Percentiles rank a stretch among this genome's conserved stretches.
Conservation (phyloP, 352 stramenopile species). For the Pelagophyceae sp. region DNA sequence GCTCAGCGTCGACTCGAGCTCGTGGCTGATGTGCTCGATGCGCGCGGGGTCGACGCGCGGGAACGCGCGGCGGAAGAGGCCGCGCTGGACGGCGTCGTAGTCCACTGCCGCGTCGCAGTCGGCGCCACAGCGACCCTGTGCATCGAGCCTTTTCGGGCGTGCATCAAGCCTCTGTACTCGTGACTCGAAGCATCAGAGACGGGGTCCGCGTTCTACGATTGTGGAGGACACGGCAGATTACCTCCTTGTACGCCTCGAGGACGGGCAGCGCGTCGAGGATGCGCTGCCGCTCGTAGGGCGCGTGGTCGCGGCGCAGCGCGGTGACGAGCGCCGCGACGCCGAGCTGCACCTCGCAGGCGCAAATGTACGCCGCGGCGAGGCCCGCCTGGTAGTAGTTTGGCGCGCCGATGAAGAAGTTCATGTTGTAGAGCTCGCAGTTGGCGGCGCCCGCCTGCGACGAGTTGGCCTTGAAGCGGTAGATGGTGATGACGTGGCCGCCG, state of each 20-base stretch:
- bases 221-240: too few relatives aligned
- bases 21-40: not conserved
- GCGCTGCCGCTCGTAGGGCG: not conserved
- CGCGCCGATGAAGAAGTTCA: not conserved
- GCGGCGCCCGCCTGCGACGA: not conserved
- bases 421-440: not conserved
- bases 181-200: too few relatives aligned
- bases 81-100: not conserved
- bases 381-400: not conserved
- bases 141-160: too few relatives aligned
- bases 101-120: too few relatives aligned
- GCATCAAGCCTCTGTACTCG: too few relatives aligned
- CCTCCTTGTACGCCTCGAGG: not conserved
- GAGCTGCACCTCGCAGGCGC: not conserved
- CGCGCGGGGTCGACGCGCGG: not conserved
- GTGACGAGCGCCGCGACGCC: not conserved
- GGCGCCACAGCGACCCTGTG: not conserved
- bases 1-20: too few relatives aligned
- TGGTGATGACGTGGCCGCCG: not conserved
- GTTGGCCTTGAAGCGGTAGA: not conserved
- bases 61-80: not conserved
- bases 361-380: not conserved
- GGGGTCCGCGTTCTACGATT: too few relatives aligned
- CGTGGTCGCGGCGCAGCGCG: not conserved
- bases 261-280: not conserved